Conservation (phyloP, 164 flowering plant genomes). For the Platanus orientalis region DNA sequence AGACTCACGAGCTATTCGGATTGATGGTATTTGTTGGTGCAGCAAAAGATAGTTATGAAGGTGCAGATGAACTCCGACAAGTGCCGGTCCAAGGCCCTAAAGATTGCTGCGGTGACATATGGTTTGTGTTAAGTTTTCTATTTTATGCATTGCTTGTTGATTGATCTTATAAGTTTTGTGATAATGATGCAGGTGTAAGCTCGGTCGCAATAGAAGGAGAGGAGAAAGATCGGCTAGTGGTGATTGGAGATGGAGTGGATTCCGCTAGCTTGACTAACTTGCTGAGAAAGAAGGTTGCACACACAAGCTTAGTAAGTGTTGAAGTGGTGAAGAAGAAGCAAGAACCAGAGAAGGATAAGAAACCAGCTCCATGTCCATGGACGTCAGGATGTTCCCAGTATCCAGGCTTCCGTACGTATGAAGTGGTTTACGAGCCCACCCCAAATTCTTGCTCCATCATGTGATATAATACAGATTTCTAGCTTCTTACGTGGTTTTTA, state of each 20-base stretch:
- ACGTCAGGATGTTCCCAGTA: too few species aligned
- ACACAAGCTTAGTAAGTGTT: too few species aligned
- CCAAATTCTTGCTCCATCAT: too few species aligned
- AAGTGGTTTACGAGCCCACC: too few species aligned
- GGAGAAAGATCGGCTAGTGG: slow-evolving; percentile 20
- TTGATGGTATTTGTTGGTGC: background rate
- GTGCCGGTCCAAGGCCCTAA: slow-evolving; percentile 22
- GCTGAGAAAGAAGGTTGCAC: slow-evolving; percentile 28
- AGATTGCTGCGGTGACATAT: slow-evolving; percentile 9
- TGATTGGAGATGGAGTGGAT: slow-evolving; percentile 36
- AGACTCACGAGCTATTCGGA: too few species aligned
- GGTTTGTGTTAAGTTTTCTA: slow-evolving; percentile 6
- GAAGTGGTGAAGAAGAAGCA: too few species aligned
- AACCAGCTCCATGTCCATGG: too few species aligned
- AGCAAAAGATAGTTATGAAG: slow-evolving; percentile 17
- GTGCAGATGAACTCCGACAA: slow-evolving; percentile 14
- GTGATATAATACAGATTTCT: too few species aligned
- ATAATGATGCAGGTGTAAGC: slow-evolving; percentile 13
- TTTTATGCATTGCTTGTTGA: too few species aligned
- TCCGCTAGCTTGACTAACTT: slow-evolving; percentile 12
- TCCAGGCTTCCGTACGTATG: too few species aligned
- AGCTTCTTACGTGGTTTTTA: too few species aligned
- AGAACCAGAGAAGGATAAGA: too few species aligned
- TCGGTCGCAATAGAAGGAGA: slow-evolving; percentile 22
- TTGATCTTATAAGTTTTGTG: background rate